Conservation (phyloP, 2,329 filamentous ascomycete genomes). For the Scytalidium sp. region DNA sequence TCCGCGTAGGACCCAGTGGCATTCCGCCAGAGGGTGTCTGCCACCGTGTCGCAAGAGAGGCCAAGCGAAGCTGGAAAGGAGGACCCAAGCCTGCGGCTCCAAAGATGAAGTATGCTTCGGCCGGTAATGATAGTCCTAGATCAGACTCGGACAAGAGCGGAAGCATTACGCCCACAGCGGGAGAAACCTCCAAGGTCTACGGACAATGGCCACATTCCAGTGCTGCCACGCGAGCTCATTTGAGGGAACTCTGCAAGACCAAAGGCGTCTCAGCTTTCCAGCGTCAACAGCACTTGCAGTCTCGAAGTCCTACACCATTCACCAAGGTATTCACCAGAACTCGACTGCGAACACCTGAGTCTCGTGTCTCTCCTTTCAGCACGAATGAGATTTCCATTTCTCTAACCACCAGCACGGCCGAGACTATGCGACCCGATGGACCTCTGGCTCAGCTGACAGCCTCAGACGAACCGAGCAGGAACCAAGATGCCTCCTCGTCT, state of each 20-base stretch:
- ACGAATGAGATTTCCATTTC: constrained; percentile 62
- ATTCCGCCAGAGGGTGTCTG: constrained; percentile 65
- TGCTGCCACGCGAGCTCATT: constrained; percentile 58
- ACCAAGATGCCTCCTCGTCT: constrained; percentile 12
- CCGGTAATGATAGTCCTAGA: constrained; percentile 16
- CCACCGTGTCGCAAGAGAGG: constrained; percentile 61
- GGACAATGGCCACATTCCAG: constrained; percentile 63
- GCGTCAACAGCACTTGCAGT: constrained; percentile 42
- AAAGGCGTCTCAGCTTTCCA: constrained; percentile 43
- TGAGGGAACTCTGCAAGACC: constrained; percentile 60
- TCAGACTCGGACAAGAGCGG: constrained; percentile 41
- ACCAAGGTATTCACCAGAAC: constrained; percentile 47
- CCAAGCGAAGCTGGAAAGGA: constrained; percentile 61
- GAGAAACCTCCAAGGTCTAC: constrained; percentile 41
- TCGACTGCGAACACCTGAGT: constrained; percentile 44
- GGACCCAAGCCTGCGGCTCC: constrained; percentile 44
- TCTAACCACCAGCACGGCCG: constrained; percentile 58
- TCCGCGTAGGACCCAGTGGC: constrained; percentile 59
- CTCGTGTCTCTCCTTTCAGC: constrained; percentile 47
- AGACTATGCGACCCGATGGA: constrained; percentile 61
- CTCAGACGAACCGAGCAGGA: constrained; percentile 28
- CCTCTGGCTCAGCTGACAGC: constrained; percentile 58
- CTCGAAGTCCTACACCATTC: constrained; percentile 55
- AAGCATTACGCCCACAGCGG: constrained; percentile 53
- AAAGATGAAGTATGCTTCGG: not conserved